Evolutionary conservation across 2,329 filamentous ascomycete species (phyloP), one percentile per base, ranked within the genome.

Genomic region (Chaetomium olivaceum): DNA sequence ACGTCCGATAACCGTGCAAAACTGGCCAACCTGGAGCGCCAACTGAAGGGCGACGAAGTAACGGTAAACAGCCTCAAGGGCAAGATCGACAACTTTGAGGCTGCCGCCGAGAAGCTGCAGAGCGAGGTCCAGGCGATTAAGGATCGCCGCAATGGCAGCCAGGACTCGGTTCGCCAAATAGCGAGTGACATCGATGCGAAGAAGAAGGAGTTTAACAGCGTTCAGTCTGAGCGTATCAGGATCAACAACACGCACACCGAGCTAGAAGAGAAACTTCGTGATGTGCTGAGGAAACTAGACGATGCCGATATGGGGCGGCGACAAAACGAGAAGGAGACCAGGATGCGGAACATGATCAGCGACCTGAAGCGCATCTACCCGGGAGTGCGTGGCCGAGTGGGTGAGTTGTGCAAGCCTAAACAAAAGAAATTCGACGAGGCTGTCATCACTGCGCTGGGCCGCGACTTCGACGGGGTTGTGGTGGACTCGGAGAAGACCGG

Each of bases 361-460:
- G 89, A 91, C 36, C 83, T 99, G 73, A 97, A 96, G 77, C 90
- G 93, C 61, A 91, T 97, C 69, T 97, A 93, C 72, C 92, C 93
- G 1, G 94, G 94, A 56, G 94, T 99, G 54, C 91, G 91, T 71
- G 95, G 95, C 23, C 89, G 94, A 55, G 87, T 98, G 55, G 92
- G 92, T 68, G 92, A 97, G 70, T 85, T 99, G 51, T 97, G 95
- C 80, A 93, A 92, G 70, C 94, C 95, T 1, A 98, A 97, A 78
- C 92, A 97, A 80, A 97, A 96, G 79, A 98, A 97, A 77, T 99
- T 89, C 74, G 91, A 95, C 69, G 92, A 95, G 71, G 95, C 95
- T 55, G 91, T 99, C 69, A 92, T 92, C 72, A 96, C 92, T 25
- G 93, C 96, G 7, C 86, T 99, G 4, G 95, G 95, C 59, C 88